Evolutionary conservation across 2,329 filamentous ascomycete genomes (phyloP), one percentile per base, ranked within the genome.

Genomic region (Rhynchosporium graminicola): DNA sequence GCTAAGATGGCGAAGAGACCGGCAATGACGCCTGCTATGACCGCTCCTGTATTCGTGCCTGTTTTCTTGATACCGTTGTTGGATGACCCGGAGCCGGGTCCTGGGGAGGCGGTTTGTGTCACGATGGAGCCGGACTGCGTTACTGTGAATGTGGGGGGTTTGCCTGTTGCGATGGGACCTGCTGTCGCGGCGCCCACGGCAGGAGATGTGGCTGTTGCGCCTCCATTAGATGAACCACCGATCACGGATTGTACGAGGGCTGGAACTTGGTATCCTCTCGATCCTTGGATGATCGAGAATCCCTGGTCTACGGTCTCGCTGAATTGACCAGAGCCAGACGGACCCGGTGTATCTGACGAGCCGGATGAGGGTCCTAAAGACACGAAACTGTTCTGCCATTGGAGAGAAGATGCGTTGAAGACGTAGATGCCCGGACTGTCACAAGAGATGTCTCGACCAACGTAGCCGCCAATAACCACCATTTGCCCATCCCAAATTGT

Each of bases 371-470:
- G 83, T 79, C 28, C n/a, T 46, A 20, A 79, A 72, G 0, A 79
- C 4, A 77, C 83, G 76, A 90, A 92, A 26, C 80, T 79, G 59
- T 80, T 81, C 28, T 79, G 79, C 88, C 88, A 91, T 65, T 81
- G 72, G 1, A 91, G 78, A 8, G 79, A 82, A 10, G 84, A 86
- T 38, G 87, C 82, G 74, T 92, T 87, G 75, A 91, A 92, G 51
- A 90, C 84, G 71, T 91, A 91, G 64, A 92, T 80, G 1, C 88
- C 87, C 0, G 87, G 86, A 15, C 77, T 82, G 68, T 92, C 89
- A 73, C 89, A 91, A 3, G 77, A 80, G 8, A 85, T 78, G 10
- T 85, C 77, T 31, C 79, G 75, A 2, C 85, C 86, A 7, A 87
- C 82, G 71, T 90, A 91, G 4, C 89, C 89, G 36, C 89, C 88